Base-by-base conservation (phyloP, 495 filamentous ascomycete genomes). In the Lophiostoma macrostomum region DNA sequence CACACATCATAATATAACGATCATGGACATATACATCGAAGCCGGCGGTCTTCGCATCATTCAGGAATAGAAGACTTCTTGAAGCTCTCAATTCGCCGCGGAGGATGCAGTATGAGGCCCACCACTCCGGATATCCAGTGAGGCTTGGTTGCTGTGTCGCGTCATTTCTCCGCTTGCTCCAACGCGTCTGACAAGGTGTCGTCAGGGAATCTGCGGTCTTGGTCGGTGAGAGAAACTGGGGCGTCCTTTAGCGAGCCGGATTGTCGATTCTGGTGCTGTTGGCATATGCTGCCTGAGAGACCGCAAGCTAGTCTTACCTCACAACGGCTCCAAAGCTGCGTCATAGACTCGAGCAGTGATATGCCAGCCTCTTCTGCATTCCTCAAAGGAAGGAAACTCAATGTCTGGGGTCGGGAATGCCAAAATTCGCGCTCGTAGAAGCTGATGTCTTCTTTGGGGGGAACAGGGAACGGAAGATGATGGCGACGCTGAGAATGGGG, bases 121-220 rank as follows among this genome's bases (percentile, higher is more conserved):
- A 30, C 35, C 8, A 51, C 48, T 11, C 28, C 37, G 4, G 48
- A 51, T 5, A 41, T 51, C 48, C 48, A 51, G 22, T 51, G 48
- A 20, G 48, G 2, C 24, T 41, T 37, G 16, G 48, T 40, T 51
- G 20, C 30, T 51, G 34, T 30, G 10, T 39, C 20, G 4, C 37
- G 34, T 24, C 48, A 51, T 51, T 28, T 41, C 48, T 51, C 22
- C 11, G 35, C 48, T 20, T 40, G 7, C 32, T 41, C 37, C 12
- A 42, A 40, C 31, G 35, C 35, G 23, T 29, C 22, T 4, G 20
- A 27, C 19, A 51, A 31, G 10, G 36, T 39, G 16, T 18, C 10
- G 10, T 39, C 16, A 6, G 19, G 7, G 16, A 39, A 10, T 18
- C 8, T 10, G 16, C 16, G 10, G 19, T 39, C 36, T 6, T 18